Conservation (phyloP, 306 rosid genomes). For the Casuarina cunninghamiana region DNA sequence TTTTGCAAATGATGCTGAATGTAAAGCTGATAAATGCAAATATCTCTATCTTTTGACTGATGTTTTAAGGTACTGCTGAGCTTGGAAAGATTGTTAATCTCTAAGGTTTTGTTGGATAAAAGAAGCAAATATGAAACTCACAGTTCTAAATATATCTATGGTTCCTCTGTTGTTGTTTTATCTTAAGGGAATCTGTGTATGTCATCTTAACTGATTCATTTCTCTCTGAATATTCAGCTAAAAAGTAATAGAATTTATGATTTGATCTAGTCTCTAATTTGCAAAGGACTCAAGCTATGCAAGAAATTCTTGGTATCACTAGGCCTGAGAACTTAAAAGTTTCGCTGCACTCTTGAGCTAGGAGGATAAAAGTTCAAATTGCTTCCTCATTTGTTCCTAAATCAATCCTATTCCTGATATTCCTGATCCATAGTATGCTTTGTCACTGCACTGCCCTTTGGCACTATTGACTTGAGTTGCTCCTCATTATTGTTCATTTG, state of each 20-base stretch:
- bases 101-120: neutral
- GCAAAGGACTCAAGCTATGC: neutral
- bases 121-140: neutral
- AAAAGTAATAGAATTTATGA: neutral
- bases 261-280: neutral
- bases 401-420: conserved; percentile 3
- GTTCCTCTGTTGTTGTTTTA: neutral
- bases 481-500: neutral
- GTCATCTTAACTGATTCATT: neutral
- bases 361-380: neutral
- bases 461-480: neutral
- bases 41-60: neutral
- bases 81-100: neutral
- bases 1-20: neutral
- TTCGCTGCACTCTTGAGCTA: neutral
- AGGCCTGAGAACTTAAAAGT: neutral
- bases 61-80: neutral
- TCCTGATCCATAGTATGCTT: neutral
- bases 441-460: neutral
- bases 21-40: neutral
- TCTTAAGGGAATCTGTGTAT: neutral
- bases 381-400: neutral
- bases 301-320: neutral
- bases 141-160: neutral
- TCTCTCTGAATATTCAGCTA: neutral